Evolutionary conservation across 441 rosid genomes (phyloP), one percentile per base, ranked within the genome.

Genomic region (Capsella rubella): DNA sequence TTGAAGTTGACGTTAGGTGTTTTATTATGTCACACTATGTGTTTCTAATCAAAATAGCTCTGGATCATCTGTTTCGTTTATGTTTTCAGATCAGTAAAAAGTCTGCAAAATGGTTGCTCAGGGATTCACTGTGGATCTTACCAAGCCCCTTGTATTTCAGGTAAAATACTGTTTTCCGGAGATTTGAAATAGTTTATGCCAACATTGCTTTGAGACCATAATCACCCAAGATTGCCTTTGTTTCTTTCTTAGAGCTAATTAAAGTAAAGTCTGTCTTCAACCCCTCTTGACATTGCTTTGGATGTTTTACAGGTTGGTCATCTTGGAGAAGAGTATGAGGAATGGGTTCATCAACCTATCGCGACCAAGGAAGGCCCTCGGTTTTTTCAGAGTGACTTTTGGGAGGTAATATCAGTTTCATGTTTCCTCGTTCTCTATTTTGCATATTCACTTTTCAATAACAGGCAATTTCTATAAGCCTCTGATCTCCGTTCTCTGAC

Each of bases 331-430:
- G 78, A 75, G 52, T 95, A 95, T 75, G 87, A 95, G 76, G 91
- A 91, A 69, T 95, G 98, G 99, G 94, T 93, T 76, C 99, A 95
- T 83, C 93, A 90, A 85, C 98, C 99, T 58, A 95, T 95, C 58
- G 89, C 87, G 27, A 83, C 85, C 83, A 89, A 85, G 83, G 91
- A 89, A 82, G 97, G 99, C 47, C 99, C 99, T 68, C 84, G 99
- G 5, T 95, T 95, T 79, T 95, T 95, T 54, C 79, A 83, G 69
- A 95, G 86, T 75, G 90, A 90, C 71, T 86, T 90, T 73, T 78
- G 87, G 88, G 99, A 95, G 99, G 99, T 95, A 83, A 21, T 18
- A 14, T 5, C 46, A 27, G 13, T 25, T 64, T 78, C 40, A 40
- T 31, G 0, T 32, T 4, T 39, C 21, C 29, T 16, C 15, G n/a